Percentiles rank a stretch among this genome's conserved stretches.
phyloP scores from a whole-genome alignment of 1,139 yeast species.

The Taphrina communis region DNA sequence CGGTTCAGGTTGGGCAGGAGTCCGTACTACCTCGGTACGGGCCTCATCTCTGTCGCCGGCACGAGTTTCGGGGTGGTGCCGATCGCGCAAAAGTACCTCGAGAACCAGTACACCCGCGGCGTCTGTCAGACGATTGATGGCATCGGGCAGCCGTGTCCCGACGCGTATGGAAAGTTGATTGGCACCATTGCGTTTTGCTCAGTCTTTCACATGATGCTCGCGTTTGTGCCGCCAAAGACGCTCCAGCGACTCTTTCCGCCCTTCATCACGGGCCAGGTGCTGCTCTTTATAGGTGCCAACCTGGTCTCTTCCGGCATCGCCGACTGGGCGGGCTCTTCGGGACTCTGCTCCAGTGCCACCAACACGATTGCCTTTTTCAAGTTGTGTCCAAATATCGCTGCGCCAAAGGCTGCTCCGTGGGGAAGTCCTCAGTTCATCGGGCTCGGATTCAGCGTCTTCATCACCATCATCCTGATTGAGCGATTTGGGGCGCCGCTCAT shows the following conservation, averaged over 20 bases:
- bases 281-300: slow-evolving; percentile 74
- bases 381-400: slow-evolving; percentile 57
- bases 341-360: slow-evolving; percentile 52
- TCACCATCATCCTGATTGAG: slow-evolving; percentile 74
- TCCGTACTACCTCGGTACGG: slow-evolving; percentile 66
- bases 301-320: slow-evolving; percentile 72
- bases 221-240: slow-evolving; percentile 74
- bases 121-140: slow-evolving; percentile 69
- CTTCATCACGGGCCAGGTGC: slow-evolving; percentile 90
- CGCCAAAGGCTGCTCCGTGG: slow-evolving; percentile 69
- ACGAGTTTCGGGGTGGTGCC: slow-evolving; percentile 87
- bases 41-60: slow-evolving; percentile 85
- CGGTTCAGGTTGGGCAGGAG: slow-evolving; percentile 56
- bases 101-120: slow-evolving; percentile 78
- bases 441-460: slow-evolving; percentile 79
- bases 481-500: slow-evolving; percentile 92
- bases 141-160: slow-evolving; percentile 76
- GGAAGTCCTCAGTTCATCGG: slow-evolving; percentile 88
- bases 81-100: slow-evolving; percentile 74
- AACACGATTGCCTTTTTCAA: slow-evolving; percentile 56
- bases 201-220: slow-evolving; percentile 68
- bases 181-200: slow-evolving; percentile 83
- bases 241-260: slow-evolving; percentile 83
- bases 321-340: slow-evolving; percentile 90
- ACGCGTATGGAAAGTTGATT: slow-evolving; percentile 83